Percentiles rank a stretch among this genome's conserved stretches.
Conservation (phyloP, 1,139 yeast genomes). For the Yamadazyma aaseri region DNA sequence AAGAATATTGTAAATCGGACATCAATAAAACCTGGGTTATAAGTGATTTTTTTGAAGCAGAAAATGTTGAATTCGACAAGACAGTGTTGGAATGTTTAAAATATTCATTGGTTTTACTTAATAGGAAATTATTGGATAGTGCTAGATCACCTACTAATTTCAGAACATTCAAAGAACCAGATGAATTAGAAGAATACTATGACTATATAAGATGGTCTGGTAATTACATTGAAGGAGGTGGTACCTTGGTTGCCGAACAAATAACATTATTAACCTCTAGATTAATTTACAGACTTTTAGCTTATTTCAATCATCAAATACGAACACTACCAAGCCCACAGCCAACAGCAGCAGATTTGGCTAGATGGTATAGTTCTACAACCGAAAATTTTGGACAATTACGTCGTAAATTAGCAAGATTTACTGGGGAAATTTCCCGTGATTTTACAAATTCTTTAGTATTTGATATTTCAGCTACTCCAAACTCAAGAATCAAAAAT, state of each 20-base stretch:
- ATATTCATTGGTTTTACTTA: slow-evolving; percentile 68
- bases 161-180: slow-evolving; percentile 89
- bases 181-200: slow-evolving; percentile 81
- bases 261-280: slow-evolving; percentile 65
- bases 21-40: slow-evolving; percentile 68
- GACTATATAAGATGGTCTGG: slow-evolving; percentile 74
- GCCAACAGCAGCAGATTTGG: slow-evolving; percentile 56
- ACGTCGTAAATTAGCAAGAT: slow-evolving; percentile 80
- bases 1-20: slow-evolving; percentile 66
- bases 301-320: slow-evolving; percentile 72
- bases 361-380: slow-evolving; percentile 77
- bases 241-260: slow-evolving; percentile 77
- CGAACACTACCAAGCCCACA: slow-evolving; percentile 56
- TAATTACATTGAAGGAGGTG: slow-evolving; percentile 74
- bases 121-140: slow-evolving; percentile 76
- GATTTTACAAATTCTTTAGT: slow-evolving; percentile 77
- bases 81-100: slow-evolving; percentile 73
- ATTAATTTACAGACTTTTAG: slow-evolving; percentile 65
- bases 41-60: slow-evolving; percentile 62
- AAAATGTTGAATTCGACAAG: slow-evolving; percentile 57
- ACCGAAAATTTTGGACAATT: slow-evolving; percentile 84
- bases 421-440: slow-evolving; percentile 64
- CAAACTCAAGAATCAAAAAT: slow-evolving; percentile 51
- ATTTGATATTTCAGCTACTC: slow-evolving; percentile 51
- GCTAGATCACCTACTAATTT: slow-evolving; percentile 63